Conservation (phyloP, 106 monocot genomes). For the Dioscorea dumetorum region DNA sequence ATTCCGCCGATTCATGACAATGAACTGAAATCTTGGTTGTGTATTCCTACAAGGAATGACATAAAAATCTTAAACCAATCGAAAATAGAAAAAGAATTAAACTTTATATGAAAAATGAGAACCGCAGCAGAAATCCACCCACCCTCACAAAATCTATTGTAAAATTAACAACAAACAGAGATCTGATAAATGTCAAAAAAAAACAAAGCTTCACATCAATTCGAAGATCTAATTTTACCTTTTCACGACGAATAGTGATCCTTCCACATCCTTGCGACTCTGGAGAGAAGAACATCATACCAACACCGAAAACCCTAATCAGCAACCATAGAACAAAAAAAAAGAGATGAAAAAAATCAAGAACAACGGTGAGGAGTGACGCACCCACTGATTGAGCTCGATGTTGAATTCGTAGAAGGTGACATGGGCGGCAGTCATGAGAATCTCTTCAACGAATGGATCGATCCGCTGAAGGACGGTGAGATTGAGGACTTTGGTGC, state of each 20-base stretch:
- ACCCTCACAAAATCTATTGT: background rate
- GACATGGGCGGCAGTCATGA: conserved; percentile 85
- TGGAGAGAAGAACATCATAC: conserved; percentile 10
- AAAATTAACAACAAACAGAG: background rate
- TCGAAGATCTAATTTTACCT: conserved; percentile 35
- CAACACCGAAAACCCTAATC: background rate
- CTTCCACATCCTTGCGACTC: conserved; percentile 95
- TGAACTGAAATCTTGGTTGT: conserved; percentile 93
- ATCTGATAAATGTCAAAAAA: background rate
- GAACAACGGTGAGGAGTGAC: background rate
- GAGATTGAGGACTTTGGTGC: conserved; percentile 78
- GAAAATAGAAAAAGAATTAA: background rate
- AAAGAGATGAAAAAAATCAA: background rate
- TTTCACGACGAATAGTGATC: conserved; percentile 89
- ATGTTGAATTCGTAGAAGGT: conserved; percentile 92
- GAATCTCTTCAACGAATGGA: conserved; percentile 84
- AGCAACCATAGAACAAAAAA: background rate
- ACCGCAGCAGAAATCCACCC: background rate
- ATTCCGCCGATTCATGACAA: conserved; percentile 89
- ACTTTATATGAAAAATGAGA: background rate
- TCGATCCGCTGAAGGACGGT: conserved; percentile 93
- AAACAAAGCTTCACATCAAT: background rate
- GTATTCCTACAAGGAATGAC: conserved; percentile 40
- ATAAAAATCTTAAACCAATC: background rate
- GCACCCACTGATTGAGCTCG: conserved; percentile 86